These are phyloP conservation scores for Solanum appendiculatum DNA, from an alignment of 257 asterid genomes.

Conservation along the genomic window DNA sequence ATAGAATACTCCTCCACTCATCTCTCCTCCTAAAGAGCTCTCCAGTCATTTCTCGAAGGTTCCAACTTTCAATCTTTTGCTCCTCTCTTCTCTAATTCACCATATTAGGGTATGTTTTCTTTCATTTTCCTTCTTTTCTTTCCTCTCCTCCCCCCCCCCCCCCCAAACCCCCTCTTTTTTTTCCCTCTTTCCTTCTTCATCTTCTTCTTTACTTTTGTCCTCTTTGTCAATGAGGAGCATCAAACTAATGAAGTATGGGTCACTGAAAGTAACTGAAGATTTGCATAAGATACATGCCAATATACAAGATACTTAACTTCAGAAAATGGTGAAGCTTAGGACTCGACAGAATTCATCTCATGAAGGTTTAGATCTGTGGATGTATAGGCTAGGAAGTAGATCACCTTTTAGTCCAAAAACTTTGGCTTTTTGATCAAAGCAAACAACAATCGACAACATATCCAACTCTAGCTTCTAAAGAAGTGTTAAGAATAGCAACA, in stretches of 20 bases:
- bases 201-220: background rate
- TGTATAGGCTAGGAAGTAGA: background rate
- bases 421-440: background rate
- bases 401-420: background rate
- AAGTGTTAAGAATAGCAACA: background rate
- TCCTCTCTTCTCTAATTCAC: background rate
- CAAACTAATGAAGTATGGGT: background rate
- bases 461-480: background rate
- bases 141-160: too few relatives aligned
- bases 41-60: constrained; percentile 48
- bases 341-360: background rate
- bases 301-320: background rate
- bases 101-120: background rate
- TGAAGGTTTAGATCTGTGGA: background rate
- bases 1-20: constrained; percentile 87
- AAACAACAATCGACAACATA: background rate
- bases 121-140: background rate
- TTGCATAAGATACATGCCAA: background rate
- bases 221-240: too few relatives aligned
- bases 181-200: background rate
- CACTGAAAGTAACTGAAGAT: background rate
- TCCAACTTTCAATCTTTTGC: background rate
- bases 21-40: constrained; percentile 86
- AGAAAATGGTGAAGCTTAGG: background rate
- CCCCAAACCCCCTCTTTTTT: rapidly evolving